Percentiles rank a stretch among this genome's conserved stretches.
Evolutionary conservation across 164 flowering plant genomes (phyloP).

Genomic region (Houttuynia cordata): DNA sequence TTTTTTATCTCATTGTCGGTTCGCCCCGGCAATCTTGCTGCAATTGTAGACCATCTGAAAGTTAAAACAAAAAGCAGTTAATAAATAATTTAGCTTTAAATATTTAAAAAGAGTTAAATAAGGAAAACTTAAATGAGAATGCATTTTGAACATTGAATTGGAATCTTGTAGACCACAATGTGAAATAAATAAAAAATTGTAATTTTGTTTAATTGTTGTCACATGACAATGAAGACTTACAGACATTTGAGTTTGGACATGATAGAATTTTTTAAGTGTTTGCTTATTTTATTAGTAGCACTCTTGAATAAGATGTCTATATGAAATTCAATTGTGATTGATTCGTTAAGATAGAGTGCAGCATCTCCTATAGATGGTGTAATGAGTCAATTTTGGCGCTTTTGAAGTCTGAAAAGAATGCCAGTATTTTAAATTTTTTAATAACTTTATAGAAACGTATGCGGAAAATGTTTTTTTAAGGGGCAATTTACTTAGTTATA

Average conservation of each 20-base stretch:
- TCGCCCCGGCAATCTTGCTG: not conserved
- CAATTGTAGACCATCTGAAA: slow-evolving; percentile 3
- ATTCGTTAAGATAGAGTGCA: too few relatives aligned
- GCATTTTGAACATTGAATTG: not conserved
- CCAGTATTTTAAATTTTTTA: too few relatives aligned
- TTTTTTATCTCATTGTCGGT: slow-evolving; percentile 3
- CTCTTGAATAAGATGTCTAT: too few relatives aligned
- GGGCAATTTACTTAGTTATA: not conserved
- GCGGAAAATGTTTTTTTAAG: not conserved
- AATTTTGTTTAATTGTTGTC: not conserved
- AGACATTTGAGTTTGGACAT: not conserved
- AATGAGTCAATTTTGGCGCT: too few relatives aligned
- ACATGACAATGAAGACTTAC: not conserved
- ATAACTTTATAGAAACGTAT: too few relatives aligned
- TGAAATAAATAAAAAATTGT: too few relatives aligned
- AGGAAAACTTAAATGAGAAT: not conserved
- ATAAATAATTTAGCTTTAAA: too few relatives aligned
- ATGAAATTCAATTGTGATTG: too few relatives aligned
- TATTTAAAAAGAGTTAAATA: too few relatives aligned
- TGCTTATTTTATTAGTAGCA: not conserved
- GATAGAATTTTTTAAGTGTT: not conserved
- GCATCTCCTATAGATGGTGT: too few relatives aligned
- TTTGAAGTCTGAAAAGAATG: too few relatives aligned
- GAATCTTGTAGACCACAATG: not conserved
- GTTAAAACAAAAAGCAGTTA: not conserved